Evolutionary conservation across 345 rosid species (phyloP).

Genomic region (rapeseed (Brassica napus)): Da-Ae NC_063443.1:953501-954000

Average conservation of each 20-base stretch:
- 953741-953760: slow-evolving; percentile 88
- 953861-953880: slow-evolving; percentile 23
- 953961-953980: too few relatives aligned
- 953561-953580: slow-evolving; percentile 9
- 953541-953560: background rate
- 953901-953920: background rate
- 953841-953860: slow-evolving; percentile 85
- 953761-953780: slow-evolving; percentile 96
- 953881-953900: background rate
- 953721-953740: background rate
- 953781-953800: slow-evolving; percentile 78
- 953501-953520: background rate
- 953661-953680: slow-evolving; percentile 62
- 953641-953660: slow-evolving; percentile 77
- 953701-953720: background rate
- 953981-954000: background rate
- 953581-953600: slow-evolving; percentile 99
- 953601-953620: slow-evolving; percentile 94
- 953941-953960: too few relatives aligned
- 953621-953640: slow-evolving; percentile 64
- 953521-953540: background rate
- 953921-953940: background rate
- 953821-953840: slow-evolving; percentile 92
- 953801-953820: slow-evolving; percentile 97
- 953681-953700: background rate